Evolutionary conservation across 169 alveolate species (phyloP).

Genomic region (Eimeria maxima): DNA sequence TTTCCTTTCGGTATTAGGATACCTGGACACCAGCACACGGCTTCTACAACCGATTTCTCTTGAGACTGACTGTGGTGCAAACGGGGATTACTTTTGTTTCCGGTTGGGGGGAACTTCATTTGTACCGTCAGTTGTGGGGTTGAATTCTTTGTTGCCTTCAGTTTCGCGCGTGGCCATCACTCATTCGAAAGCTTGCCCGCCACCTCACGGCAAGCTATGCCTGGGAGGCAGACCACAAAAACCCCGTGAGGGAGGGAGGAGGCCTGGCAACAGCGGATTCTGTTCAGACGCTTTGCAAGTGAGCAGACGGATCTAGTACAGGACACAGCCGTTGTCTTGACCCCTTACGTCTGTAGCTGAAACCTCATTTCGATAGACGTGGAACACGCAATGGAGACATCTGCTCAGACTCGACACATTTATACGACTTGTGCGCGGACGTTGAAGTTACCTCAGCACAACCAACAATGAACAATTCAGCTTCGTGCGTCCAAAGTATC

Average conservation of each 20-base stretch:
- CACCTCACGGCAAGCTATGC: slow-evolving; percentile 58
- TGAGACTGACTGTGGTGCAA: neutral
- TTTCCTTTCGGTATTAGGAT: neutral
- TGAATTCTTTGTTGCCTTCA: neutral
- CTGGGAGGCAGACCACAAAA: slow-evolving; percentile 76
- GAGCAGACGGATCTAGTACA: neutral
- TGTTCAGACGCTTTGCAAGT: slow-evolving; percentile 72
- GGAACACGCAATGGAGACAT: neutral
- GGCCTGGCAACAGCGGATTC: slow-evolving; percentile 54
- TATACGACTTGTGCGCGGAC: neutral
- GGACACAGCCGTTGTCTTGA: neutral
- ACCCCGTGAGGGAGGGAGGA: slow-evolving; percentile 60
- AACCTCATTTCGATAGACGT: neutral
- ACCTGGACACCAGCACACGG: neutral
- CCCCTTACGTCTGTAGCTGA: too few species aligned
- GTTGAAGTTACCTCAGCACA: neutral
- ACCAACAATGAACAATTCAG: neutral
- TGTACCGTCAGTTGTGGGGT: neutral
- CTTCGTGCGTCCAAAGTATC: neutral
- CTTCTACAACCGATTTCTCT: neutral
- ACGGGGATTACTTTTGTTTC: neutral
- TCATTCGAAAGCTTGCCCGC: slow-evolving; percentile 62
- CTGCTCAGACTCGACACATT: neutral
- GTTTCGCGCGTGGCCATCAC: slow-evolving; percentile 73
- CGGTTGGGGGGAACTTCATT: neutral